Evolutionary conservation across 371 early-diverging fungal species (phyloP).

Genomic region (Mortierella sp.): DNA sequence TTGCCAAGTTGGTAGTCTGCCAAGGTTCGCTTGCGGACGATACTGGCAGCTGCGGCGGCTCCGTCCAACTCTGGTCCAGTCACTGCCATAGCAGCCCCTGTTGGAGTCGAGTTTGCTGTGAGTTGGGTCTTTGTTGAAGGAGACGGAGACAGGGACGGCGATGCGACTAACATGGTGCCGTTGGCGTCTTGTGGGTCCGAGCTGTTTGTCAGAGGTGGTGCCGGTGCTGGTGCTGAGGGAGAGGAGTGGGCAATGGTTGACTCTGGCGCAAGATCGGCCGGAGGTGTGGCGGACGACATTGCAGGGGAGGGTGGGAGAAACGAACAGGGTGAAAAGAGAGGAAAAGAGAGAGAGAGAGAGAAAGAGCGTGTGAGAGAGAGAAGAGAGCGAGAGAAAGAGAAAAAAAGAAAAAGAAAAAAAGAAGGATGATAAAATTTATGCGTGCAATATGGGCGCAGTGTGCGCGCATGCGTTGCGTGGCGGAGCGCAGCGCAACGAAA

Average conservation of each 20-base stretch:
- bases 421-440: background rate
- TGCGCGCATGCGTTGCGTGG: too few species aligned
- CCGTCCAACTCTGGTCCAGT: too few species aligned
- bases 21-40: conserved; percentile 61
- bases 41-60: background rate
- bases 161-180: conserved; percentile 9
- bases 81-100: too few species aligned
- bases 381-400: conserved; percentile 8
- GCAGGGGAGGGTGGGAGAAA: too few species aligned
- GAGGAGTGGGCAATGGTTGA: conserved; percentile 18
- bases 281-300: background rate
- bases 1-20: conserved; percentile 88
- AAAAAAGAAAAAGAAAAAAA: conserved; percentile 6
- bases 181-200: background rate
- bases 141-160: conserved; percentile 3
- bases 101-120: background rate
- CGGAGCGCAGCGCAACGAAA: too few species aligned
- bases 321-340: background rate
- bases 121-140: background rate
- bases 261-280: background rate
- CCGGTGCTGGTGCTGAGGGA: conserved; percentile 46
- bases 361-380: background rate
- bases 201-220: background rate
- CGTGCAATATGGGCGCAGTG: too few species aligned
- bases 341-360: background rate